These are phyloP conservation scores for Sarocladiaceae sp. DNA, from an alignment of 2,329 filamentous ascomycete genomes.

Conservation along the genomic window DNA sequence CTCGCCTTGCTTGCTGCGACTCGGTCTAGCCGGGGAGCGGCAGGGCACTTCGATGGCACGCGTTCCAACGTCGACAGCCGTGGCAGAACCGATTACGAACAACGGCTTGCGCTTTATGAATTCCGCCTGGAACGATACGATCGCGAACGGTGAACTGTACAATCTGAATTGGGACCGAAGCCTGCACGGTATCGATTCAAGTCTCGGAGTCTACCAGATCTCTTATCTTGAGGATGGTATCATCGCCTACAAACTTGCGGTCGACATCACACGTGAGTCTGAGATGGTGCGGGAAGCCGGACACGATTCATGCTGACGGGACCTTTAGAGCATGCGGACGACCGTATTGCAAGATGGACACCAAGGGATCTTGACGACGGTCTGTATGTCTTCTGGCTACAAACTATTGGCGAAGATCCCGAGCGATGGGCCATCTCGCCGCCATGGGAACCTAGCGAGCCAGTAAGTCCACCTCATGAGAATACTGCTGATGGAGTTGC, in stretches of 20 bases:
- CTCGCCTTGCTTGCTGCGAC: constrained; percentile 3
- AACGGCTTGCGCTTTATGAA: constrained; percentile 26
- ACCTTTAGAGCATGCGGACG: constrained; percentile 18
- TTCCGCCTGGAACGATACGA: constrained; percentile 27
- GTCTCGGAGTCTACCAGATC: constrained; percentile 24
- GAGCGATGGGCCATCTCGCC: constrained; percentile 25
- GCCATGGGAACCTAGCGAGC: constrained; percentile 22
- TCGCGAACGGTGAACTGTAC: constrained; percentile 23
- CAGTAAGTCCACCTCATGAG: constrained; percentile 12
- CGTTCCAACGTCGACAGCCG: constrained; percentile 6
- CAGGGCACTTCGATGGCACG: constrained; percentile 11
- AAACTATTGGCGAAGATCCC: constrained; percentile 15
- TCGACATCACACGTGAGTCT: constrained; percentile 24
- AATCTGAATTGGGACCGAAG: constrained; percentile 25
- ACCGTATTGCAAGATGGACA: constrained; percentile 22
- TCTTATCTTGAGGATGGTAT: constrained; percentile 24
- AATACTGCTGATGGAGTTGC: neutral
- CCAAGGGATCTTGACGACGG: constrained; percentile 20
- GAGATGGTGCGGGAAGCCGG: too few species aligned
- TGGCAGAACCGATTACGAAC: constrained; percentile 11
- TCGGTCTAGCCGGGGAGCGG: constrained; percentile 11
- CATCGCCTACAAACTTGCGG: constrained; percentile 21
- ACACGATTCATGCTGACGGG: neutral
- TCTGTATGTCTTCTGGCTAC: constrained; percentile 25
- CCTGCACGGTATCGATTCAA: constrained; percentile 14